Base-by-base conservation (phyloP, 495 filamentous ascomycete species). In the Aspergillus asperescens region DNA sequence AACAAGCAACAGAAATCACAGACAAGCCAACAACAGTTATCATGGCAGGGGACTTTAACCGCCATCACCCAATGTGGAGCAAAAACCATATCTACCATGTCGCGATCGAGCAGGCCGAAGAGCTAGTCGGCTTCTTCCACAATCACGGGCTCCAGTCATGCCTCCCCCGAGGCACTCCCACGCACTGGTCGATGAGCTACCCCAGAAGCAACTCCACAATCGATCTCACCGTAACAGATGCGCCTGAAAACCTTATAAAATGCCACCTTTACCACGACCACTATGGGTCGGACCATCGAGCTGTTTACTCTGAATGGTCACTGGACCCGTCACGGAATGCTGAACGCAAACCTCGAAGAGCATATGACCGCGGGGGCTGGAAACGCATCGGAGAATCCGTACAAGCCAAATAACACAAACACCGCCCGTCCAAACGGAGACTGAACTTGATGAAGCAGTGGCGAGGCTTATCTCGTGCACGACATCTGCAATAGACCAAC, bases 321-420 rank as follows among this genome's bases (percentile, higher is more conserved):
- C n/a, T n/a, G n/a, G n/a, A n/a, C n/a, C n/a, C n/a, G n/a, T n/a
- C n/a, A n/a, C n/a, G n/a, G n/a, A n/a, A n/a, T n/a, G n/a, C n/a
- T n/a, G n/a, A n/a, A n/a, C n/a, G n/a, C n/a, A 60, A 62, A 37
- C 7, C 34, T 9, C 62, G 28, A 41, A 60, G 54, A 38, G 61
- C 50, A 12, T 64, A 66, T 20, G 52, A 62, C n/a, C 56, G 60
- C 9, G 62, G 54, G 5, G 50, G 65, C 23, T 68, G 45, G 62
- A 1, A 3, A 12, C 59, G 54, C 41, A 59, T 65, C 15, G 52
- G 57, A 22, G n/a, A 52, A n/a, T 50, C 56, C 16, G 38, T 62
- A 25, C 34, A 23, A 2, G 41, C 10, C 27, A 39, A 22, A 38
- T 61, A 32, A 35, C 44, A 35, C 56, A 46, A 20, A 54, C n/a